Evolutionary conservation across 2,329 filamentous ascomycete genomes (phyloP), one percentile per base, ranked within the genome.

Genomic region (Fusarium siculi): DNA sequence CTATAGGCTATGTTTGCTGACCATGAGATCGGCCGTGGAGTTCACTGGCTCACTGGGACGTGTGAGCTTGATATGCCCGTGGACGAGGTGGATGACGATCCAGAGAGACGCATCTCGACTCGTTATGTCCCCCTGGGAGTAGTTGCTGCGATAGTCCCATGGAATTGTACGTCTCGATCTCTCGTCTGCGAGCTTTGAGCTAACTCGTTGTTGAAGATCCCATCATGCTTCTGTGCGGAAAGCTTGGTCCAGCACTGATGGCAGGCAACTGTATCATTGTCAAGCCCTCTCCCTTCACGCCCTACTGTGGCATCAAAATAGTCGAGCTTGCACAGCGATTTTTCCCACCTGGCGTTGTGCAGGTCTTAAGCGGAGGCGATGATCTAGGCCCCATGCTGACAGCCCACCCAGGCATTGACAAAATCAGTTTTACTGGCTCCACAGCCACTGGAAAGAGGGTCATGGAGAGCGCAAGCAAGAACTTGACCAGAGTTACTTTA

Each of bases 351-450:
- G 90, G 90, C 50, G 88, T 92, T n/a, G 76, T 92, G 4, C 89
- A 91, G 76, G 87, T 83, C 2, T 79, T 92, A 9, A 87, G 87
- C 52, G 90, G 90, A 19, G 88, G 88, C 57, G 89, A 91, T 70
- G 81, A 85, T 53, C 84, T 92, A 8, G 90, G 90, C 5, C 88
- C 87, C 1, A 84, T 84, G 83, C 79, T 92, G 65, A 90, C 88
- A 1, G 77, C 77, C 16, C 90, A 92, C 76, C 87, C 87, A 0
- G 86, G 83, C 25, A 85, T 92, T 57, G 84, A 86, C 66, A 92
- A 91, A 83, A 87, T 92, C 79, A 86, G 84, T 71, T 92, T 92
- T 80, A 92, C 90, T 0, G 90, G 90, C 5, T 90, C 88, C 11
- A 88, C 84, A n/a, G 83, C 84, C 0, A 91, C 88, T 0, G 90